Evolutionary conservation across 2,329 filamentous ascomycete species (phyloP).

Genomic region (Boeremia lycopersici): DNA sequence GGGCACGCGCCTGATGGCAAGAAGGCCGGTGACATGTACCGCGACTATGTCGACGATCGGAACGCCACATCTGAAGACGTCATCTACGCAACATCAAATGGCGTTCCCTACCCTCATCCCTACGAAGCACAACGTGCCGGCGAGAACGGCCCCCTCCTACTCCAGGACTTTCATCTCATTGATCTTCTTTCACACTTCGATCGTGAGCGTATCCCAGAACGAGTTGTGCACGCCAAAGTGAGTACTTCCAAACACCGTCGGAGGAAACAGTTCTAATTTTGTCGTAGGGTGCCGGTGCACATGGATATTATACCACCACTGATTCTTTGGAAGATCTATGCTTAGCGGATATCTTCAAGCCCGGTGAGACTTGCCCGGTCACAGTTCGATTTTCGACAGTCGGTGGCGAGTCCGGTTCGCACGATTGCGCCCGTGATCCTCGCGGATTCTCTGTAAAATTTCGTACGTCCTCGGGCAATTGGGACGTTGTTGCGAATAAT

Average conservation of each 20-base stretch:
- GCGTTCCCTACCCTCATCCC: conserved; percentile 62
- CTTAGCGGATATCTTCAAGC: conserved; percentile 56
- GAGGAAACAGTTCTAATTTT: neutral
- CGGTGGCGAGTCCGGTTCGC: conserved; percentile 73
- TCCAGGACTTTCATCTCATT: conserved; percentile 59
- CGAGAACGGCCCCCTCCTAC: conserved; percentile 63
- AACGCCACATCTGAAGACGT: conserved; percentile 52
- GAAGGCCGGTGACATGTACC: conserved; percentile 47
- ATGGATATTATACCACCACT: conserved; percentile 56
- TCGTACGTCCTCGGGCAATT: conserved; percentile 75
- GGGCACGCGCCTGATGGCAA: conserved; percentile 25
- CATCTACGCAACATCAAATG: conserved; percentile 63
- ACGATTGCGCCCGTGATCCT: conserved; percentile 74
- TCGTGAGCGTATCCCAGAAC: conserved; percentile 57
- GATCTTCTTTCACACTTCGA: conserved; percentile 59
- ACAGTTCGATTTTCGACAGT: conserved; percentile 76
- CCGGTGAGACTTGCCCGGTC: conserved; percentile 72
- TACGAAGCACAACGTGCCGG: conserved; percentile 63
- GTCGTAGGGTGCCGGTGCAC: conserved; percentile 51
- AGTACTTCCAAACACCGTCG: neutral
- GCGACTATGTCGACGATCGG: conserved; percentile 54
- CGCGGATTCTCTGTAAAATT: conserved; percentile 77
- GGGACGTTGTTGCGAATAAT: conserved; percentile 75
- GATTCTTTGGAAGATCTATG: conserved; percentile 54
- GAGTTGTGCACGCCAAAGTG: conserved; percentile 57